A percentile compares a stretch with the other conserved stretches of the same genome.
Evolutionary conservation across 176 grass and related monocot genomes (phyloP).

Genomic region (maize (Zea mays)): Zm-B73-REFERENCE-NAM-5.0 NC_050100.1:186485501-186486000

Average conservation of each 20-base stretch:
- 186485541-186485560: conserved; percentile 52
- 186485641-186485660: conserved; percentile 30
- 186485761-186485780: conserved; percentile 65
- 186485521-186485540: conserved; percentile 71
- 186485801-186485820: conserved; percentile 78
- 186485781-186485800: conserved; percentile 67
- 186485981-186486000: conserved; percentile 53
- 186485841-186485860: conserved; percentile 13
- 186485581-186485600: conserved; percentile 62
- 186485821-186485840: background rate
- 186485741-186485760: conserved; percentile 81
- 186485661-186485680: conserved; percentile 27
- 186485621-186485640: conserved; percentile 66
- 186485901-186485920: too few species aligned
- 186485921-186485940: too few species aligned
- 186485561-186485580: conserved; percentile 44
- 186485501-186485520: conserved; percentile 61
- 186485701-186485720: conserved; percentile 77
- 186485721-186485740: conserved; percentile 80
- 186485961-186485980: background rate
- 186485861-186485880: conserved; percentile 22
- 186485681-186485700: conserved; percentile 28
- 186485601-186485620: conserved; percentile 59
- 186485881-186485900: conserved; percentile 23
- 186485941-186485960: background rate